A percentile compares a stretch with the other conserved stretches of the same genome.
phyloP scores from a whole-genome alignment of 2,329 filamentous ascomycete genomes.

The Alternaria alternata region DNA sequence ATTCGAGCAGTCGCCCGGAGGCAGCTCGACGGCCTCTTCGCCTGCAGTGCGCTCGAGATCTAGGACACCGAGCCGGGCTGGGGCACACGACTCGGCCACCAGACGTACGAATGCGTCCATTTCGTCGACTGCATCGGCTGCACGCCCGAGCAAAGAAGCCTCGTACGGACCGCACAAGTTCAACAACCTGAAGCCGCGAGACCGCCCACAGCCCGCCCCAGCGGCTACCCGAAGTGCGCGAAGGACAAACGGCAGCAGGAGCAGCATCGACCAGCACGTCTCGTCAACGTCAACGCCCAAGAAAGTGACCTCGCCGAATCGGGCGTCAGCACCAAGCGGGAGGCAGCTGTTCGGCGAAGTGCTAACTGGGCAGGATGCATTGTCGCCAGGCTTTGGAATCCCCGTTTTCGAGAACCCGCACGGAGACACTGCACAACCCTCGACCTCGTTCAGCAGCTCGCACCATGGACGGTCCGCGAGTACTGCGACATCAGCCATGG shows the following conservation, averaged over 20 bases:
- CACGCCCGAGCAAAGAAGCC: conserved; percentile 39
- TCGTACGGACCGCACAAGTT: conserved; percentile 47
- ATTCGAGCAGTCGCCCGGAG: conserved; percentile 46
- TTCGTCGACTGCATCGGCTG: conserved; percentile 39
- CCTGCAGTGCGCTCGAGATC: conserved; percentile 33
- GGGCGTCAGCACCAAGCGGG: conserved; percentile 30
- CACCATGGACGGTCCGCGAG: conserved; percentile 32
- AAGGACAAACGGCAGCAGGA: conserved; percentile 35
- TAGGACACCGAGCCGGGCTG: conserved; percentile 25
- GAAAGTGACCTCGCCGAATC: conserved; percentile 35
- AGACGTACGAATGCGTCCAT: conserved; percentile 28
- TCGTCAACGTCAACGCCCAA: conserved; percentile 35
- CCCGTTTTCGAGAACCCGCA: conserved; percentile 31
- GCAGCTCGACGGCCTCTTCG: conserved; percentile 31
- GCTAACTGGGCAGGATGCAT: conserved; percentile 40
- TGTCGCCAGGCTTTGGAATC: conserved; percentile 47
- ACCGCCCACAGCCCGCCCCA: conserved; percentile 47
- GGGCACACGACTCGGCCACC: conserved; percentile 21
- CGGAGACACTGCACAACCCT: conserved; percentile 18
- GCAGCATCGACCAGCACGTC: conserved; percentile 36
- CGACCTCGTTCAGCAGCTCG: conserved; percentile 25
- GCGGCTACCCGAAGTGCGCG: conserved; percentile 36
- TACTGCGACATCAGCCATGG: conserved; percentile 24
- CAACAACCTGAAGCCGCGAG: conserved; percentile 47
- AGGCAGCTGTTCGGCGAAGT: conserved; percentile 50